Base-by-base conservation (phyloP, 2,329 filamentous ascomycete species). In the Cordyceps farinosa region DNA sequence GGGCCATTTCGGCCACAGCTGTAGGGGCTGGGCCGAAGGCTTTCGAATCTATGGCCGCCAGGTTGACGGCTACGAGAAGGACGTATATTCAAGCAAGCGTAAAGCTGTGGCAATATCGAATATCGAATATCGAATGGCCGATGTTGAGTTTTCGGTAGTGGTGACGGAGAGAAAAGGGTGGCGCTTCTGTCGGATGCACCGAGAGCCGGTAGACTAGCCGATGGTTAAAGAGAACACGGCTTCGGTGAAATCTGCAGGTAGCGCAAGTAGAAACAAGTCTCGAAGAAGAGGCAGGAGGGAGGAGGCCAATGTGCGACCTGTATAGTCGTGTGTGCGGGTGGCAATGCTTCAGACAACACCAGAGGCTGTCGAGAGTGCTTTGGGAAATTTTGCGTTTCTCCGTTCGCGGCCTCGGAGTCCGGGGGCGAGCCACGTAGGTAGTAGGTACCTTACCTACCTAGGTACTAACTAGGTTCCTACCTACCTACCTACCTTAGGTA, bases 1-100 rank as follows among this genome's bases (percentile, higher is more conserved):
- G 84, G 84, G 85, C 85, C 86, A 88, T 89, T 75, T 82, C 80
- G 84, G 85, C 86, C 84, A 83, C 84, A 83, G 83, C 86, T 82
- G 81, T 80, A 79, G 84, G 80, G 79, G 83, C 84, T 82, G 81
- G 82, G 82, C 85, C 84, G 80, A 84, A 82, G 69, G 81, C 75
- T 74, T 82, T 82, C 67, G 82, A 78, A 78, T 86, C 82, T 76
- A 88, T 81, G 79, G 84, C 83, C 73, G 78, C 78, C 86, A 88
- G 84, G 75, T 78, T 87, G 85, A 78, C 80, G 78, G 71, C 70
- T 73, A 27, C 11, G n/a, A n/a, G 15, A 29, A 68, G 66, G 64
- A 62, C 52, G 6, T n/a, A n/a, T 47, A 47, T 54, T 54, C 30
- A 30, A 15, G 5, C n/a, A 38, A n/a, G 22, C 48, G 40, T 30